Evolutionary conservation across 179 eudicot species (phyloP), one percentile per base, ranked within the genome.

Genomic region (Silene noctiflora): DNA sequence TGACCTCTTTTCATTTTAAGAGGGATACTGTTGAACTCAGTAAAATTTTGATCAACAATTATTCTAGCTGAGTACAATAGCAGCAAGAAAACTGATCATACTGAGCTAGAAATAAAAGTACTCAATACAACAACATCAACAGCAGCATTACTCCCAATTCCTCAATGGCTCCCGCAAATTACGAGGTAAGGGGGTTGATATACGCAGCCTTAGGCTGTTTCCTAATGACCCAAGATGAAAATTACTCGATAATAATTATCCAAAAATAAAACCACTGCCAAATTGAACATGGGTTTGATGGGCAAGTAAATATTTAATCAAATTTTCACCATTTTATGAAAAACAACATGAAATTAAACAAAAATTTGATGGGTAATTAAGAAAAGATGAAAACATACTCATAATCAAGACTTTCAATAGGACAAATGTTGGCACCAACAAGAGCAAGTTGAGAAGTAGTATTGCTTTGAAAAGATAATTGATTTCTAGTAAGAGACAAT

Each of bases 381-480:
- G 1, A 17, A 66, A 71, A 22, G 10, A 51, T 56, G 10, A 10
- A 1, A 51, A 72, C 74, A 44, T 51, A 90, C 96, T 90, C 96
- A 74, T 87, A 91, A 62, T 91, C 96, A 65, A 91, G 91, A 80
- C 91, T 87, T 71, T 91, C 89, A 79, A 91, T 83, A 42, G 92
- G 92, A 85, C 85, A 87, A 81, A 84, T 31, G 70, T 79, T 89
- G 83, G 87, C 83, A 74, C 96, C 96, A 76, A 91, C 92, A 81
- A 91, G 84, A 17, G 96, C 96, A 63, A 87, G 76, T 61, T 91
- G 96, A 22, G 96, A 91, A 33, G 92, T 91, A 53, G 80, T 73
- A 75, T 86, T 87, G 58, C 65, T 72, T 3, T 71, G 84, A 3
- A 39, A 62, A 77, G 81, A 77, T 5, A 69, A 71, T 31, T 74